phyloP scores from a whole-genome alignment of 2,329 filamentous ascomycete genomes.

The Graphilbum ipis-grandicollis region DNA sequence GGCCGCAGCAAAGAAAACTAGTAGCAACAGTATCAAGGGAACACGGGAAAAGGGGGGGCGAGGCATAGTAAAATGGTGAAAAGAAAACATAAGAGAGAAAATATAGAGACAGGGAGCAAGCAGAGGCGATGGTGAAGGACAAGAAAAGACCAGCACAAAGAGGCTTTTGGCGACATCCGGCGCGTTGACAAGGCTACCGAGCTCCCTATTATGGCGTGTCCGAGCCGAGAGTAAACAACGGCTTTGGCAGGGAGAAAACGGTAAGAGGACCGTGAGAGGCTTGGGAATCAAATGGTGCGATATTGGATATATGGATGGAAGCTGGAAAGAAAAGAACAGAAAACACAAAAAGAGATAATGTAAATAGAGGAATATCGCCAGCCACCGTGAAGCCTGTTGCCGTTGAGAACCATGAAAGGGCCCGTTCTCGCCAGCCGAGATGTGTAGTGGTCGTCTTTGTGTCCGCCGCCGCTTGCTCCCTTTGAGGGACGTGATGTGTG shows the following conservation, averaged over 20 bases:
- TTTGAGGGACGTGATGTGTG: no score
- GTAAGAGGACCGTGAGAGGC: no score
- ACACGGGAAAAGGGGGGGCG: neutral
- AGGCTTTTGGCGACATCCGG: no score
- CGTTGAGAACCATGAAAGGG: neutral
- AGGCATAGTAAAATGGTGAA: neutral
- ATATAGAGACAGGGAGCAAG: slow-evolving; percentile 6
- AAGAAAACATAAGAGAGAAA: slow-evolving; percentile 3
- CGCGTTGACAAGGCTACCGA: no score
- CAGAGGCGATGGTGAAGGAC: neutral
- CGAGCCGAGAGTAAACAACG: no score
- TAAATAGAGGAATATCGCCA: neutral
- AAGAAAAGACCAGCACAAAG: no score
- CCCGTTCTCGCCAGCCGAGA: neutral
- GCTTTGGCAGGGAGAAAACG: no score
- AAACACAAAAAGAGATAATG: neutral
- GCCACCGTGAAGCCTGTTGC: neutral
- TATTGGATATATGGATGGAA: neutral
- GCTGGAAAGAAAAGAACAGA: neutral
- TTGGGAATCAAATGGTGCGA: no score
- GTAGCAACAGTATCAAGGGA: slow-evolving; percentile 4
- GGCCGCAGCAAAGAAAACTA: neutral
- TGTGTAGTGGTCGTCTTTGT: neutral
- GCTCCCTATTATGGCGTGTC: no score
- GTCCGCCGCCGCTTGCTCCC: neutral